Evolutionary conservation across 768 basidiomycete genomes (phyloP), one percentile per base, ranked within the genome.

Genomic region (Nidula microcarpa): DNA sequence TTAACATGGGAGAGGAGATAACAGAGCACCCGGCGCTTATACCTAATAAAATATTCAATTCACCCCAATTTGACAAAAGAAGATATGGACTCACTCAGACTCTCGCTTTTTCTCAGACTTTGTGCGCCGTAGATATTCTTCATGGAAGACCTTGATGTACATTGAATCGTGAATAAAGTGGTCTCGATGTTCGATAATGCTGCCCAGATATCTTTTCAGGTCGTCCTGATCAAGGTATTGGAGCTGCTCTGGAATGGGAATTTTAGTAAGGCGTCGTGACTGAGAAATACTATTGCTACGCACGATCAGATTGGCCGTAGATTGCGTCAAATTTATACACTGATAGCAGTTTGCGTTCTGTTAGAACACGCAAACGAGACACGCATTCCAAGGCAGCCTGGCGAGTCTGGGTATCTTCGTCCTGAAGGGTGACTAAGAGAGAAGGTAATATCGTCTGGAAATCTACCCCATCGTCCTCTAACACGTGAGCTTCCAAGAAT

Each of bases 391-490:
- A 60, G 14, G 85, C 81, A 11, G 75, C 79, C 44, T 70, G 65
- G 17, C 85, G 77, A n/a, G 77, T 68, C 5, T 66, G 63, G 4
- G 57, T 54, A 43, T 77, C 73, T 1, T 65, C 23, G 54, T 74
- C 77, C 50, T 82, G 77, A 10, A 93, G 60, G 8, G 83, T 77
- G 17, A 87, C 78, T 1, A 94, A 70, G 8, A 93, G 64, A 2
- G 84, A 75, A 1, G 91, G 89, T 9, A 94, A 62, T 5, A 94
- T 77, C 0, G 83, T 85, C 66, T 94, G 89, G 68, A 95, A 91
- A 66, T 96, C 94, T 4, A 86, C 66, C 11, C 76, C 72, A 36
- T 76, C 74, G 41, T 76, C 69, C 45, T 78, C 71, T 2, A 73
- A 62, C 1, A 76, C 63, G 66, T 92, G 85, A 0, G 94, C 91